These are phyloP conservation scores for Hyparrhenia diplandra DNA, from an alignment of 176 grass and related monocot species.

Conservation along the genomic window DNA sequence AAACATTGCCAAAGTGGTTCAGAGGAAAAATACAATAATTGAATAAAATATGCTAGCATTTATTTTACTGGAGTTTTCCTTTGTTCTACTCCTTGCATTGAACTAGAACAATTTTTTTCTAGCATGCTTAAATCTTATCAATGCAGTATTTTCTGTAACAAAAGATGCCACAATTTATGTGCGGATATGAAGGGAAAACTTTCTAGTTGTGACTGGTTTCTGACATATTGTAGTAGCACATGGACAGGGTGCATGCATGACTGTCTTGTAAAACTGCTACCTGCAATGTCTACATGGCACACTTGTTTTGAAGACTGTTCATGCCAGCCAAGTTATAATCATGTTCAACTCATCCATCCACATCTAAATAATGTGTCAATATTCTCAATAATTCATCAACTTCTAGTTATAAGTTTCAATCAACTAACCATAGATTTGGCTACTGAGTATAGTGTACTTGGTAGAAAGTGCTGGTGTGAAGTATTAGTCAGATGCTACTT, in stretches of 20 bases:
- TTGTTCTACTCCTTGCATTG: neutral
- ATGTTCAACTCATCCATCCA: neutral
- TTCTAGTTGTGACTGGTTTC: neutral
- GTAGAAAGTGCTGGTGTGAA: slow-evolving; percentile 5
- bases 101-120: neutral
- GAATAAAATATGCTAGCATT: neutral
- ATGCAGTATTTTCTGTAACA: neutral
- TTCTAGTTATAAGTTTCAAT: neutral
- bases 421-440: neutral
- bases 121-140: neutral
- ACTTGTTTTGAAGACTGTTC: slow-evolving; percentile 3
- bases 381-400: neutral
- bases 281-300: neutral
- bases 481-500: slow-evolving; percentile 12
- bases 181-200: neutral
- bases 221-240: neutral
- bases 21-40: neutral
- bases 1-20: neutral
- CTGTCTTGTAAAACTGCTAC: neutral
- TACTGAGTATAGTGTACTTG: neutral
- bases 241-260: neutral
- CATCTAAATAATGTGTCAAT: slow-evolving; percentile 14
- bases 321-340: neutral
- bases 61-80: neutral
- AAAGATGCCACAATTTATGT: neutral